Evolutionary conservation across 805 yeast genomes (phyloP), one percentile per base, ranked within the genome.

Genomic region (Candida sonorensis): DNA sequence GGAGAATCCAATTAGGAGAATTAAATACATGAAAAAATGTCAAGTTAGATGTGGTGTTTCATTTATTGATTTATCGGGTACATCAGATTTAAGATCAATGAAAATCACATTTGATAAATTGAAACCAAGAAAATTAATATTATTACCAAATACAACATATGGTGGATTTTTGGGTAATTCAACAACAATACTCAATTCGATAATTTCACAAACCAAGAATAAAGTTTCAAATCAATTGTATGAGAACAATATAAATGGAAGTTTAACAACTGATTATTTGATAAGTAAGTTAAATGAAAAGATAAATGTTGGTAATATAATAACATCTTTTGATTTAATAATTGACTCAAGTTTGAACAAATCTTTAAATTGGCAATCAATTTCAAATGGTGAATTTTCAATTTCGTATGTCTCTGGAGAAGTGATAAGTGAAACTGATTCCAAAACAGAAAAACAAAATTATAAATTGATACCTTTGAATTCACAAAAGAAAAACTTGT

Each of bases 291-390:
- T 53, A n/a, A 75, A 76, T 41, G 51, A 53, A 19, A 44, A 58
- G 3, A 50, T 72, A 6, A 60, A 65, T 28, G 64, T 80, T 14
- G 77, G 77, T 10, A 73, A 77, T 26, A 70, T 76, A 3, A 60
- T 72, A 7, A 57, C 63, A 13, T 62, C 62, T 26, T 65, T 77
- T 36, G 85, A 81, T 44, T 69, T 90, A 22, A 62, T 77, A 29
- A 56, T 90, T 16, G 88, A 84, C 9, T 60, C 66, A n/a, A 53
- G 63, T 17, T 61, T 90, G 33, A 68, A 70, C 33, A n/a, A n/a
- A n/a, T n/a, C n/a, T n/a, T n/a, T n/a, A n/a, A n/a, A n/a, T n/a
- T 90, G 98, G 98, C 95, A 88, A 51, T 70, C 69, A 32, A 73
- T 88, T 36, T 76, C 81, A n/a, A n/a, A n/a, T 21, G 90, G 88